Conservation (phyloP, 2,329 filamentous ascomycete species). For the Pseudovirgaria hyperparasitica region DNA sequence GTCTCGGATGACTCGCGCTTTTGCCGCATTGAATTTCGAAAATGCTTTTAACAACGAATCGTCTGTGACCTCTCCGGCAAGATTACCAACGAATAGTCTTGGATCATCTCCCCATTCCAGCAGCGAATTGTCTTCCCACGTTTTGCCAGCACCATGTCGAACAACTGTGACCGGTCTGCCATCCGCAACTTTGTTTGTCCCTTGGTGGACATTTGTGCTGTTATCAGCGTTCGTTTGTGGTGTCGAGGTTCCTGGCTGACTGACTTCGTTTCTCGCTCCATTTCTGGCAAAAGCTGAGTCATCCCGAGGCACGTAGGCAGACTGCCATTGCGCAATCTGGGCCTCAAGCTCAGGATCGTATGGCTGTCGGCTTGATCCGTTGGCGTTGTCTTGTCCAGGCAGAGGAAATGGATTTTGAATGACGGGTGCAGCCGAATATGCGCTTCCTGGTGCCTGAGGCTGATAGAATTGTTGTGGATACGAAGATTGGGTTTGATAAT, state of each 20-base stretch:
- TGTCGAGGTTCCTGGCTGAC: conserved; percentile 23
- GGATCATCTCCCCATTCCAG: conserved; percentile 95
- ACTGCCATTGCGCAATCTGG: conserved; percentile 91
- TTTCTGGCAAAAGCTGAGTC: conserved; percentile 29
- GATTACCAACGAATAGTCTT: conserved; percentile 89
- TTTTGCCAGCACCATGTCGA: conserved; percentile 78
- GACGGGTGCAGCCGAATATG: too few species aligned
- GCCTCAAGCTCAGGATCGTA: conserved; percentile 73
- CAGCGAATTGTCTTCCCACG: conserved; percentile 78
- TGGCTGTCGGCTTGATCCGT: conserved; percentile 21
- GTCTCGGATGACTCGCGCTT: conserved; percentile 86
- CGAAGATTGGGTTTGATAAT: too few species aligned
- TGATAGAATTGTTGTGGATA: too few species aligned
- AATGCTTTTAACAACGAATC: conserved; percentile 93
- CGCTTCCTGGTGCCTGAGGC: too few species aligned
- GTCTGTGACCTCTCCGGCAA: conserved; percentile 94
- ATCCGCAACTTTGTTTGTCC: conserved; percentile 27
- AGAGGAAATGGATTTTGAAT: conserved; percentile 73
- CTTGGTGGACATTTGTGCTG: conserved; percentile 33
- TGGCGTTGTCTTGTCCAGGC: conserved; percentile 35
- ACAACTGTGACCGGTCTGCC: conserved; percentile 73
- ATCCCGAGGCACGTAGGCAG: conserved; percentile 63
- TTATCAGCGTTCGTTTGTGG: conserved; percentile 26
- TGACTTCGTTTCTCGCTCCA: conserved; percentile 23
- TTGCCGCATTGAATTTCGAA: conserved; percentile 78